Evolutionary conservation across 805 yeast genomes (phyloP).

Genomic region (Zygosaccharomyces gambellarensis): DNA sequence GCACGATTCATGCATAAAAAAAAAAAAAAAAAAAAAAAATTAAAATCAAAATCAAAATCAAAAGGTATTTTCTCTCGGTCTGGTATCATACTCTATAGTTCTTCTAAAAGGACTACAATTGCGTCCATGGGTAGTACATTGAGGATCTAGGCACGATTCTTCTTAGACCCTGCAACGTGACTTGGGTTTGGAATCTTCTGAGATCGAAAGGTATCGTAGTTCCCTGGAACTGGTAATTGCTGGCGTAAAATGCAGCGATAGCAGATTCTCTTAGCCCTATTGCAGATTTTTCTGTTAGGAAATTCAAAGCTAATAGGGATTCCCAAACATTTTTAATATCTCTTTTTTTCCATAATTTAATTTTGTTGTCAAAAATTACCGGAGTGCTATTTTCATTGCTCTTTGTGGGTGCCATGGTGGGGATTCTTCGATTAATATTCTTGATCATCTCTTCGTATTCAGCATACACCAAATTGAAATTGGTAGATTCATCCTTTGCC

Average conservation of each 20-base stretch:
- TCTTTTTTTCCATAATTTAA: slow-evolving; percentile 56
- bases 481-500: slow-evolving; percentile 52
- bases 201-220: slow-evolving; percentile 38
- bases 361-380: slow-evolving; percentile 34
- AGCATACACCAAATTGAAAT: slow-evolving; percentile 69
- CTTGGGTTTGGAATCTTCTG: slow-evolving; percentile 48
- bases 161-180: slow-evolving; percentile 48
- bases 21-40: not conserved
- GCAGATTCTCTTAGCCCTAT: slow-evolving; percentile 41
- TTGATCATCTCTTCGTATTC: slow-evolving; percentile 64
- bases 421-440: slow-evolving; percentile 37
- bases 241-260: slow-evolving; percentile 36
- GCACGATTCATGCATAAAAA: not conserved
- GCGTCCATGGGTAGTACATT: slow-evolving; percentile 32
- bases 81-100: not conserved
- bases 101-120: slow-evolving; percentile 15
- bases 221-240: slow-evolving; percentile 39
- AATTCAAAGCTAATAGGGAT: slow-evolving; percentile 48
- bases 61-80: not conserved
- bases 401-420: slow-evolving; percentile 30
- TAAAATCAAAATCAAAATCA: not conserved
- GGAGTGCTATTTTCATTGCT: slow-evolving; percentile 32
- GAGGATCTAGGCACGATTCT: slow-evolving; percentile 30
- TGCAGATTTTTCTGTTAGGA: slow-evolving; percentile 46
- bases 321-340: slow-evolving; percentile 75